phyloP scores from a whole-genome alignment of 1,284 basidiomycete genomes.

The Cryptococcus neoformans region DNA sequence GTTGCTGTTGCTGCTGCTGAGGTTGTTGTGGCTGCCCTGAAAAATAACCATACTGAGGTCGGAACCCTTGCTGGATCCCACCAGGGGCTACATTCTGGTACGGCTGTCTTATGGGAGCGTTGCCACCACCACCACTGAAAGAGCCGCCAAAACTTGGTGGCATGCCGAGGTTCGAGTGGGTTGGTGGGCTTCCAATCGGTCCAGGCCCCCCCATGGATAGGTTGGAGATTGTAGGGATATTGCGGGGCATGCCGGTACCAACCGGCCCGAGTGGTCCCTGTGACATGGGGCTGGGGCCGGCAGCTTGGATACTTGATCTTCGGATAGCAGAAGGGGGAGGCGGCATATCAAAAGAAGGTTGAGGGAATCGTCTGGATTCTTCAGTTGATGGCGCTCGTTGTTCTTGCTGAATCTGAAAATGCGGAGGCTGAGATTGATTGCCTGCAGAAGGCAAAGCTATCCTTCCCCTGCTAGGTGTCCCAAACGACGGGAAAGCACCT shows the following conservation, averaged over 20 bases:
- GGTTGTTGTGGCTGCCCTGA: background rate
- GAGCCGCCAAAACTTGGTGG: background rate
- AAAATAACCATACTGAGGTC: background rate
- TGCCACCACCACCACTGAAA: slow-evolving; percentile 4
- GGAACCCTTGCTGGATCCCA: background rate
- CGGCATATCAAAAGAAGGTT: background rate
- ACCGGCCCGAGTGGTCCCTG: background rate
- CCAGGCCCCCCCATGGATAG: slow-evolving; percentile 2
- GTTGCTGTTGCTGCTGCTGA: background rate
- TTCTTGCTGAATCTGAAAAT: background rate
- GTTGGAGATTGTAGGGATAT: background rate
- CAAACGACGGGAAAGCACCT: slow-evolving; percentile 8
- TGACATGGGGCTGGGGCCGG: background rate
- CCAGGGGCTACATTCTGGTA: background rate
- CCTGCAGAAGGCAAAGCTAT: background rate
- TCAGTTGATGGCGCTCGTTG: background rate
- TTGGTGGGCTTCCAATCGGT: slow-evolving; percentile 15
- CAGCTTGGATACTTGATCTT: background rate
- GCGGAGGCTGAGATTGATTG: background rate
- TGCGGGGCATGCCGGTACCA: background rate
- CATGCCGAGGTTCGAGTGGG: background rate
- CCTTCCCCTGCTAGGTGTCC: background rate
- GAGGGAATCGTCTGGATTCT: background rate
- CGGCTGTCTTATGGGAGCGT: background rate
- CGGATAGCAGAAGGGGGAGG: background rate